A percentile compares a stretch with the other conserved stretches of the same genome.
phyloP scores from a whole-genome alignment of 108 stramenopile genomes.

The Schizochytrium sp. region DNA sequence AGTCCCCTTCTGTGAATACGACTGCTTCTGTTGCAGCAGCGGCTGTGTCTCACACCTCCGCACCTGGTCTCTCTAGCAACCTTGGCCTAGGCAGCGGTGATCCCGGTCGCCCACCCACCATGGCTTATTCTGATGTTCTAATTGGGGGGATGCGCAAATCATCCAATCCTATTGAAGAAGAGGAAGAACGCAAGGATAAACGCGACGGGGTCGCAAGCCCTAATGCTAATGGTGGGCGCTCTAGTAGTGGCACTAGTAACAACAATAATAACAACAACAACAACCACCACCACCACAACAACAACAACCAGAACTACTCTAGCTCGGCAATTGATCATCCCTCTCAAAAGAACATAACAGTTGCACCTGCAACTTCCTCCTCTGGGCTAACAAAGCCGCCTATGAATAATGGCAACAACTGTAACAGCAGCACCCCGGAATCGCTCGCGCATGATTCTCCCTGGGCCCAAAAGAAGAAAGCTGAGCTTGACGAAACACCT shows the following conservation, averaged over 20 bases:
- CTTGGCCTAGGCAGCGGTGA: neutral
- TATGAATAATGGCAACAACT: neutral
- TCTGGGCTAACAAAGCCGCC: neutral
- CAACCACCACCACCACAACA: neutral
- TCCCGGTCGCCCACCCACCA: neutral
- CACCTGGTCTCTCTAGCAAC: neutral
- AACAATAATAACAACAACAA: neutral
- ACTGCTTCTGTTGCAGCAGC: neutral
- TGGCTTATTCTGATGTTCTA: neutral
- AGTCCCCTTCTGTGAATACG: neutral
- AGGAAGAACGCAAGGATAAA: slow-evolving; percentile 54
- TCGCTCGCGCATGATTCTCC: neutral
- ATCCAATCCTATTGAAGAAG: neutral
- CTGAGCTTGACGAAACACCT: slow-evolving; percentile 47
- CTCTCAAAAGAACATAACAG: neutral
- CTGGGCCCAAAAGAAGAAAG: slow-evolving; percentile 4
- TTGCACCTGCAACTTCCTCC: no score
- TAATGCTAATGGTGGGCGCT: neutral
- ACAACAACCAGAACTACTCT: neutral
- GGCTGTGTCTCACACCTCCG: neutral
- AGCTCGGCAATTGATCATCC: neutral
- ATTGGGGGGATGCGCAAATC: neutral
- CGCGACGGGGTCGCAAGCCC: slow-evolving; percentile 22
- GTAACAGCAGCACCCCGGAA: neutral
- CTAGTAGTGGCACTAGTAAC: neutral